These are phyloP conservation scores for Penicillium waksmanii DNA, from an alignment of 495 filamentous ascomycete genomes.

Conservation along the genomic window DNA sequence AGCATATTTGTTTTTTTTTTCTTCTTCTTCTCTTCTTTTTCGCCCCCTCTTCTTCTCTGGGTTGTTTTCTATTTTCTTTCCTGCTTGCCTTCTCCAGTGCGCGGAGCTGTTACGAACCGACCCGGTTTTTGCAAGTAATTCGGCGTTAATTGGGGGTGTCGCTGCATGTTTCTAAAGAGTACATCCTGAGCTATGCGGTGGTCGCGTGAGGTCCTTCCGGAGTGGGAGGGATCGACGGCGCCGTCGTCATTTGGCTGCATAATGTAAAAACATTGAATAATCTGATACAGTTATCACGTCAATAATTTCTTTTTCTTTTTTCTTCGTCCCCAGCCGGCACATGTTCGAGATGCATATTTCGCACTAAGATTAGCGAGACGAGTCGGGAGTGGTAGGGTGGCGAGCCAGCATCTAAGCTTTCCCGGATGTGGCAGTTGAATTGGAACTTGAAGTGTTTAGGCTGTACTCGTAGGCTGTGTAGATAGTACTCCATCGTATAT, in stretches of 20 bases:
- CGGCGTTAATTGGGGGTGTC: conserved; percentile 3
- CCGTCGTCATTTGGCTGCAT: background rate
- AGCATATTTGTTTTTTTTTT: conserved; percentile 16
- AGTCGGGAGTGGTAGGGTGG: background rate
- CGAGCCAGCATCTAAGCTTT: background rate
- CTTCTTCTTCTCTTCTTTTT: conserved; percentile 3
- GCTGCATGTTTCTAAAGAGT: conserved; percentile 4
- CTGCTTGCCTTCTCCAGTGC: background rate
- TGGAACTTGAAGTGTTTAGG: too few relatives aligned
- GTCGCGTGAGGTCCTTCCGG: conserved; percentile 5
- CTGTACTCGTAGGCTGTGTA: too few relatives aligned
- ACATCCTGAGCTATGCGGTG: background rate
- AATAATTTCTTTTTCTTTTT: background rate
- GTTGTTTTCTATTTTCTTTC: conserved; percentile 8
- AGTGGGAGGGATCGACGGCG: background rate
- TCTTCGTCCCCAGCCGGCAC: background rate
- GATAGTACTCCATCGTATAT: too few relatives aligned
- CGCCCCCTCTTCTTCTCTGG: conserved; percentile 6
- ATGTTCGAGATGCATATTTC: background rate
- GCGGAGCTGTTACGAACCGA: background rate
- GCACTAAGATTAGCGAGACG: background rate
- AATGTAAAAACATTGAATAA: conserved; percentile 4
- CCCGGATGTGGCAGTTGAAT: background rate
- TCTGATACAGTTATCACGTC: background rate
- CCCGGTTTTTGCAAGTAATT: conserved; percentile 1